Base-by-base conservation (phyloP, 768 basidiomycete species). In the Cystoderma amianthinum region DNA sequence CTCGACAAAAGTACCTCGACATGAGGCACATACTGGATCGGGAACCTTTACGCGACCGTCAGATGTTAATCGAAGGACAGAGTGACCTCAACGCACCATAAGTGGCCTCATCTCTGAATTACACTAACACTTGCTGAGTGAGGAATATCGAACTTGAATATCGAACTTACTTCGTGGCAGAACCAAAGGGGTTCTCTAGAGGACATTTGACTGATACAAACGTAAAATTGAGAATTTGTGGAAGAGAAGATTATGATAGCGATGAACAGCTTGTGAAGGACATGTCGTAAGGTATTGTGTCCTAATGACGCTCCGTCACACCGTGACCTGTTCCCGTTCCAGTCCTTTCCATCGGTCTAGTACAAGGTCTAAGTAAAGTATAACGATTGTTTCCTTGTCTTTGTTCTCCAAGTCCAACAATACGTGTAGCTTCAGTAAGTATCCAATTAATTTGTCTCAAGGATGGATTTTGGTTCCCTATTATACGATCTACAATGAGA, bases 91-190 rank as follows among this genome's bases (percentile, higher is more conserved):
- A 53, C 69, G 30, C 48, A 90, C 88, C 85, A 86, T 89, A 35
- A 92, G 64, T 1, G 91, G 89, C 39, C 83, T 67, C 88, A 89
- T 93, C 63, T 94, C 88, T 40, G 85, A 80, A 57, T 81, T 73
- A 55, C 92, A 95, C 91, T 93, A 32, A 28, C 36, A 36, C 21
- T n/a, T n/a, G n/a, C n/a, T 49, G 39, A 38, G 48, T 50, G 33
- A 49, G 38, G 16, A 13, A 20, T 20, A 21, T 37, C 6, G 24
- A 32, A 15, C 11, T 43, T 35, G 44, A 33, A 22, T 38, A 41
- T 4, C 24, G 18, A 34, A 56, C 64, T 12, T 32, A 80, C 85
- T 64, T 85, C 68, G 54, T 89, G 84, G 48, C 86, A 89, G 52
- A 67, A 88, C 86, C 86, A 90, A 52, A 86, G 56, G 3, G 84